These are phyloP conservation scores for Aspergillus panamensis DNA, from an alignment of 495 filamentous ascomycete species.

Conservation along the genomic window DNA sequence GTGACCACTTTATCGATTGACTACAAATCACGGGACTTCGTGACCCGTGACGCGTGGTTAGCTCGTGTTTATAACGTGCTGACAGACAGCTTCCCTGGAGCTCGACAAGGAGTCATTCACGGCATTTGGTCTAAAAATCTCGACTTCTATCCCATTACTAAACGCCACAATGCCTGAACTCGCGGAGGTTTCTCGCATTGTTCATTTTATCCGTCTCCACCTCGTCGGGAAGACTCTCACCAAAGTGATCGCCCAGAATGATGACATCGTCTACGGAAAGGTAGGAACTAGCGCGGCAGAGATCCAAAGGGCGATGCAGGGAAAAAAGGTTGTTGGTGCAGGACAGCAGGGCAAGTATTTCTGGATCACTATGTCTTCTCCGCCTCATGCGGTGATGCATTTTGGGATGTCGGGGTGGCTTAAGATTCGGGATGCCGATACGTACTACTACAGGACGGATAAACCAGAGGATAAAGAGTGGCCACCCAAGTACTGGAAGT, in stretches of 20 bases:
- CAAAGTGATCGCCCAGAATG: conserved; percentile 66
- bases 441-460: conserved; percentile 70
- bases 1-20: not conserved
- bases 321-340: conserved; percentile 71
- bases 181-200: conserved; percentile 80
- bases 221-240: conserved; percentile 77
- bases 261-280: conserved; percentile 82
- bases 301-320: conserved; percentile 68
- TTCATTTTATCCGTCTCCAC: conserved; percentile 76
- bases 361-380: conserved; percentile 70
- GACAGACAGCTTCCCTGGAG: not conserved
- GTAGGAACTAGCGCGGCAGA: conserved; percentile 70
- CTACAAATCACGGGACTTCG: conserved; percentile 21
- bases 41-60: conserved; percentile 19
- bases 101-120: not conserved
- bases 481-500: conserved; percentile 92
- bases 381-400: conserved; percentile 89
- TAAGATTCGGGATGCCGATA: conserved; percentile 71
- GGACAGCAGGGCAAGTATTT: conserved; percentile 95
- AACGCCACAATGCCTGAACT: conserved; percentile 68
- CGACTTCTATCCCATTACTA: not conserved
- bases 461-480: conserved; percentile 61
- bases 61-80: conserved; percentile 5
- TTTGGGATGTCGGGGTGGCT: conserved; percentile 91
- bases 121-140: not conserved